These are phyloP conservation scores for Hypoxylon fuscum DNA, from an alignment of 495 filamentous ascomycete species.

Conservation along the genomic window DNA sequence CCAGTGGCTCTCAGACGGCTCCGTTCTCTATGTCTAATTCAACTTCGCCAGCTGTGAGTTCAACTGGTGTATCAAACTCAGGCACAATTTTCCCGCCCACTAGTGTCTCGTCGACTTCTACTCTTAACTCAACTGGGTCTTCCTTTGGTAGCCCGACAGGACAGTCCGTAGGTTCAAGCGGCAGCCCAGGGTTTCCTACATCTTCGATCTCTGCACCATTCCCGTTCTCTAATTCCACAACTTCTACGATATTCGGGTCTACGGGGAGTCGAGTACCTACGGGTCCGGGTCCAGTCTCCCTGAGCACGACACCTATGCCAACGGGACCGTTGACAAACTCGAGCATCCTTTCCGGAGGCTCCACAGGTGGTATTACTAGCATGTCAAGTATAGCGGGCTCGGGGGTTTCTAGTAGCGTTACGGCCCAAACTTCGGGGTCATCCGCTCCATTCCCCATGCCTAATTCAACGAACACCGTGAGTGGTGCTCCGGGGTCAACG, in stretches of 20 bases:
- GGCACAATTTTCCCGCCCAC: slow-evolving; percentile 15
- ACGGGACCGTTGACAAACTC: slow-evolving; percentile 13
- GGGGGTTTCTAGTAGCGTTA: slow-evolving; percentile 7
- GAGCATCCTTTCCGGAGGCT: slow-evolving; percentile 3
- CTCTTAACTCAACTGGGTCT: slow-evolving; percentile 9
- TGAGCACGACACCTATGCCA: slow-evolving; percentile 1
- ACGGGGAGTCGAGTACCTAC: slow-evolving; percentile 27
- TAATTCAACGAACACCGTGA: slow-evolving; percentile 28
- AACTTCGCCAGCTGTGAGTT: slow-evolving; percentile 9
- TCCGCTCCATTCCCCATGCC: slow-evolving; percentile 35
- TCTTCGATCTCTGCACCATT: slow-evolving; percentile 29
- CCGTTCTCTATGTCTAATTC: slow-evolving; percentile 31
- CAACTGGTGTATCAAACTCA: slow-evolving; percentile 13
- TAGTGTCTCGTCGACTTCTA: not conserved
- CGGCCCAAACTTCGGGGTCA: slow-evolving; percentile 6
- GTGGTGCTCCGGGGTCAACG: not conserved
- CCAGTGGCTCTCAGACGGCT: slow-evolving; percentile 19
- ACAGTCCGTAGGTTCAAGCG: slow-evolving; percentile 5
- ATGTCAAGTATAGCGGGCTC: slow-evolving; percentile 8
- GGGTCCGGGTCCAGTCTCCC: slow-evolving; percentile 21
- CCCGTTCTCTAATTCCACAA: slow-evolving; percentile 35
- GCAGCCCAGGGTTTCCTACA: slow-evolving; percentile 1
- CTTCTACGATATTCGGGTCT: slow-evolving; percentile 9
- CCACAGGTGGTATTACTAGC: not conserved
- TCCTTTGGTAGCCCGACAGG: slow-evolving; percentile 1